Conservation (phyloP, 2,329 filamentous ascomycete genomes). For the Phaeomoniella chlamydospora region DNA sequence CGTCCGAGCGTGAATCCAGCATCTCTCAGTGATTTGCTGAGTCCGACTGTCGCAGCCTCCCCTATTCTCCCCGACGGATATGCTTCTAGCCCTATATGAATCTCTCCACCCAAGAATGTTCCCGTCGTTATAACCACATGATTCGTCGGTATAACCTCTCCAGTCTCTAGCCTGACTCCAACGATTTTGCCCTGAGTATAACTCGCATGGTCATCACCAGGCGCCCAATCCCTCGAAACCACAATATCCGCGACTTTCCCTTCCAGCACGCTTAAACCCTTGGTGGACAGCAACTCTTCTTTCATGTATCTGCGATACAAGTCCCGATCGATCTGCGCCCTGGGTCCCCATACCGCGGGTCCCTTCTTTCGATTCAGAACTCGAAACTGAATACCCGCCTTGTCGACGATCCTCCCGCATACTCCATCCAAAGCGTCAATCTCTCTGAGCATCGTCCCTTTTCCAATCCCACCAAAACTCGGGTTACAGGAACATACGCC, state of each 20-base stretch:
- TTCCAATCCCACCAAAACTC: conserved; percentile 95
- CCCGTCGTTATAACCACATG: conserved; percentile 91
- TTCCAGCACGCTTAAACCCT: conserved; percentile 65
- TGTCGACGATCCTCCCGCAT: conserved; percentile 77
- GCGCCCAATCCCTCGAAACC: conserved; percentile 38
- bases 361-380: conserved; percentile 81
- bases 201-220: conserved; percentile 22
- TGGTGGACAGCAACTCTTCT: conserved; percentile 65
- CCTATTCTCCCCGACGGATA: conserved; percentile 86
- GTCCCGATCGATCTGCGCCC: conserved; percentile 85
- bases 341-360: conserved; percentile 89
- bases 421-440: conserved; percentile 90
- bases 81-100: conserved; percentile 77
- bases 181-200: conserved; percentile 57
- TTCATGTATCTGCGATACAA: conserved; percentile 86
- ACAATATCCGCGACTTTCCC: conserved; percentile 91
- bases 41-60: conserved; percentile 79
- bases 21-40: conserved; percentile 78
- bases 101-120: conserved; percentile 89
- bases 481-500: conserved; percentile 95
- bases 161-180: conserved; percentile 75
- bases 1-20: conserved; percentile 83
- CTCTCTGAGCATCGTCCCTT: conserved; percentile 89
- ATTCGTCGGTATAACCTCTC: conserved; percentile 64
- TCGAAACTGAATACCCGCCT: conserved; percentile 87